Evolutionary conservation across 1,284 basidiomycete genomes (phyloP), one percentile per base, ranked within the genome.

Genomic region (Leccinum griseonigrum): DNA sequence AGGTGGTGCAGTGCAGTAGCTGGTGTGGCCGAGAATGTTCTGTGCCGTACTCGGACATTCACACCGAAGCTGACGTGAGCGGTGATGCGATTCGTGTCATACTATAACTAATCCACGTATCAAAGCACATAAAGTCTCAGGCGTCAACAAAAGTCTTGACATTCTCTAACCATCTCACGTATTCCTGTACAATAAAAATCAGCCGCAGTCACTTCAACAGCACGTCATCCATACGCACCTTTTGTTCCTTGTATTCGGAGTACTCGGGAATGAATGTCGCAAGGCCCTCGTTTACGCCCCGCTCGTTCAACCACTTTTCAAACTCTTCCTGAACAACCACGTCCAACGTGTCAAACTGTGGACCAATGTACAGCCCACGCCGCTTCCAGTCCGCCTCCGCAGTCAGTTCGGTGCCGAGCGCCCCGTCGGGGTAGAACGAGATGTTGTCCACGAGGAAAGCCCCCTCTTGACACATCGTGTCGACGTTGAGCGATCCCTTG

Each of bases 321-420:
- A 80, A 75, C 54, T 70, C 75, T 56, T 71, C 70, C 57, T 98
- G 97, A 10, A 99, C 86, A 6, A 77, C 75, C 36, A 90, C 82
- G 73, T 98, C 97, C 54, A 98, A 86, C 58, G 95, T 93, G 64
- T 97, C 94, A 72, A 98, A 98, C 79, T 88, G 86, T 59, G 96
- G 96, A 3, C 96, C 96, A 73, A 97, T 88, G 82, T 97, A 98
- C 67, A 91, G 79, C 9, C 92, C 94, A 51, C 95, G 86, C 58
- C 96, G 87, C 73, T 90, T 90, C 93, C 93, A 98, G 79, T 98
- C 96, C 13, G 91, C 91, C 66, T 98, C 95, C 7, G 93, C 89
- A 22, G 88, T 93, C 66, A 94, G 77, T 36, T 90, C 88, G 10
- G 87, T 90, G 14, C 90, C 95, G 38, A 94, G 70, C 70, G 85